phyloP scores from a whole-genome alignment of 2,329 filamentous ascomycete genomes.

The Sporothrix schenckii region DNA sequence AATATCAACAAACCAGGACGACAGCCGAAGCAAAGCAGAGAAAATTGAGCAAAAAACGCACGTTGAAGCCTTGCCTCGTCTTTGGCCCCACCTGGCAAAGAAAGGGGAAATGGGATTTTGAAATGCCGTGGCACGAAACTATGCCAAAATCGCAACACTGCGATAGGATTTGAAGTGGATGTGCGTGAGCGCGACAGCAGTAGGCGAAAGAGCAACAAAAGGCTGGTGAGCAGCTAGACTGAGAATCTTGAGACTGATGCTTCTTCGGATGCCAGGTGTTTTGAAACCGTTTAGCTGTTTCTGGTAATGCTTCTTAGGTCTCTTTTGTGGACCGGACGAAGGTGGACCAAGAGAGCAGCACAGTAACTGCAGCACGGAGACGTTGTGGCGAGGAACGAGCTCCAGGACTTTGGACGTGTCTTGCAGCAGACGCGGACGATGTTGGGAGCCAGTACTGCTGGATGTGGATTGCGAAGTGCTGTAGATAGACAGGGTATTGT shows the following conservation, averaged over 20 bases:
- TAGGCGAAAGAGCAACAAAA: background rate
- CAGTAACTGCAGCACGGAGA: conserved; percentile 21
- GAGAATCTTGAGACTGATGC: background rate
- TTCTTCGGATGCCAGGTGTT: conserved; percentile 46
- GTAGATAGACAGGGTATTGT: background rate
- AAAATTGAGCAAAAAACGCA: conserved; percentile 1
- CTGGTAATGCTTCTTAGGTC: conserved; percentile 36
- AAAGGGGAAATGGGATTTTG: conserved; percentile 23
- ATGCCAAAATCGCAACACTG: conserved; percentile 17
- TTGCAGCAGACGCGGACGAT: background rate
- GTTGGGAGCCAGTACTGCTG: background rate
- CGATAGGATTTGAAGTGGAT: conserved; percentile 18
- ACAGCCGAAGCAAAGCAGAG: background rate
- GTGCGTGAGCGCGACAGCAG: background rate
- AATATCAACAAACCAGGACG: background rate
- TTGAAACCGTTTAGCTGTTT: conserved; percentile 47
- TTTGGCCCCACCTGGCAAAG: conserved; percentile 14
- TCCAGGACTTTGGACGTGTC: background rate
- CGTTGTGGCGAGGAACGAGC: background rate
- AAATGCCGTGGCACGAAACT: conserved; percentile 21
- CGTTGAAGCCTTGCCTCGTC: conserved; percentile 17
- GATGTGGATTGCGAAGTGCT: background rate
- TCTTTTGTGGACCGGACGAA: conserved; percentile 24
- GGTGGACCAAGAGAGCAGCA: conserved; percentile 22
- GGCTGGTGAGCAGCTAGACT: background rate